These are phyloP conservation scores for Cercospora citrullina DNA, from an alignment of 2,329 filamentous ascomycete genomes.

Conservation along the genomic window DNA sequence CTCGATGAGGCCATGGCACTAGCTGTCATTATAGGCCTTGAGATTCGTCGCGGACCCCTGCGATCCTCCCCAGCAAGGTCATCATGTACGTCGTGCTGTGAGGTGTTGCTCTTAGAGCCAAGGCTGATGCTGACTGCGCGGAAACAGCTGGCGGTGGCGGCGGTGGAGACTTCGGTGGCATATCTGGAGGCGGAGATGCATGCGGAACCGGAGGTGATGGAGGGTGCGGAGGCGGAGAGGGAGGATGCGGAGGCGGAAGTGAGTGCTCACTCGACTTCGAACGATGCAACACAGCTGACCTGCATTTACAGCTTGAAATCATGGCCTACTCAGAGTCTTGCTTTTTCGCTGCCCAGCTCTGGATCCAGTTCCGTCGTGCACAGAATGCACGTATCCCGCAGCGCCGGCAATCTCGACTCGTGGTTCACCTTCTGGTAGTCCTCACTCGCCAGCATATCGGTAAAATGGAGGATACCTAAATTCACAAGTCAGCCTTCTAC, in stretches of 20 bases:
- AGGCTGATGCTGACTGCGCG: background rate
- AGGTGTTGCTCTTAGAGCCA: background rate
- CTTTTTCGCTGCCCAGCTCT: slow-evolving; percentile 25
- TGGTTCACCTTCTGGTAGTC: slow-evolving; percentile 62
- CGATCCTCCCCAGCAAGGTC: background rate
- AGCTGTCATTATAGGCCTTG: slow-evolving; percentile 4
- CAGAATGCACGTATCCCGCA: slow-evolving; percentile 42
- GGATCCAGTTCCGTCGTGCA: slow-evolving; percentile 41
- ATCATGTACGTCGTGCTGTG: background rate
- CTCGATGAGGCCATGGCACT: background rate
- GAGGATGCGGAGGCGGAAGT: background rate
- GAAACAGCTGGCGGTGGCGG: background rate
- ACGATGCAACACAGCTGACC: background rate
- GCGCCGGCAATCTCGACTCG: slow-evolving; percentile 49
- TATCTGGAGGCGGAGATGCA: background rate
- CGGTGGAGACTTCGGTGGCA: background rate
- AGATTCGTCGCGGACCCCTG: background rate
- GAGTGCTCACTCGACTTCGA: background rate
- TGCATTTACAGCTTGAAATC: background rate
- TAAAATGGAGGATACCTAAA: slow-evolving; percentile 56
- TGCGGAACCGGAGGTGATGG: background rate
- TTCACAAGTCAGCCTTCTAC: background rate
- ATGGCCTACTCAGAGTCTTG: slow-evolving; percentile 21
- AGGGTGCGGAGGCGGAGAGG: background rate
- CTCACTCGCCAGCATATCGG: slow-evolving; percentile 59